Evolutionary conservation across 2,329 filamentous ascomycete genomes (phyloP).

Genomic region (Clonostachys solani): DNA sequence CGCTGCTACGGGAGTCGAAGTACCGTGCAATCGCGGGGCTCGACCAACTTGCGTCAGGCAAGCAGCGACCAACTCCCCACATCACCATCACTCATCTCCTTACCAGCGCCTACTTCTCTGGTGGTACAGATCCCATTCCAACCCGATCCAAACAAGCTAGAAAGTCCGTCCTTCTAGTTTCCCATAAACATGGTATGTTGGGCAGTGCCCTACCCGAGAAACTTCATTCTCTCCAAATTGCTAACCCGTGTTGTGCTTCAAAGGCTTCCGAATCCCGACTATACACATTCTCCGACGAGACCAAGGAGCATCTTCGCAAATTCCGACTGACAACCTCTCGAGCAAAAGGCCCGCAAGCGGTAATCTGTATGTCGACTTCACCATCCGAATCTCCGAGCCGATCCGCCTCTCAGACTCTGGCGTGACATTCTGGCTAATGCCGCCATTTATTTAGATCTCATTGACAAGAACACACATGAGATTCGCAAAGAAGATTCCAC

Average conservation of each 20-base stretch:
- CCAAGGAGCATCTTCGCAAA: slow-evolving; percentile 85
- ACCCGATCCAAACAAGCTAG: no score
- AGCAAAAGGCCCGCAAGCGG: slow-evolving; percentile 79
- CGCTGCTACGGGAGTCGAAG: no score
- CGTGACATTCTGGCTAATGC: neutral
- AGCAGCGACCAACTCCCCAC: no score
- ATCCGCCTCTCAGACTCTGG: no score
- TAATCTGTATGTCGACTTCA: slow-evolving; percentile 72
- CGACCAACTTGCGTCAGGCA: no score
- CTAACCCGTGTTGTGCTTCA: neutral
- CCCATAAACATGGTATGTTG: neutral
- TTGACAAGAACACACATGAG: slow-evolving; percentile 86
- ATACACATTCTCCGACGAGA: slow-evolving; percentile 90
- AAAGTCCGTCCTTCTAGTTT: no score
- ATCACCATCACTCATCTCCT: no score
- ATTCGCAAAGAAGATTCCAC: slow-evolving; percentile 76
- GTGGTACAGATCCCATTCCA: no score
- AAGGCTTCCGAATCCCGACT: slow-evolving; percentile 75
- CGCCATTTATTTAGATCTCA: slow-evolving; percentile 60
- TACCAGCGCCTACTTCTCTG: no score
- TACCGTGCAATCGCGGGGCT: no score
- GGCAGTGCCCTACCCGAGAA: neutral
- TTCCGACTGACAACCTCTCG: slow-evolving; percentile 90
- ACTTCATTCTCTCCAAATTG: slow-evolving; percentile 6
- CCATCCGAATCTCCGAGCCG: neutral